A percentile compares a stretch with the other conserved stretches of the same genome.
These are phyloP conservation scores for Phascolomyces articulosus DNA, from an alignment of 371 early-diverging fungal genomes.

Conservation along the genomic window DNA sequence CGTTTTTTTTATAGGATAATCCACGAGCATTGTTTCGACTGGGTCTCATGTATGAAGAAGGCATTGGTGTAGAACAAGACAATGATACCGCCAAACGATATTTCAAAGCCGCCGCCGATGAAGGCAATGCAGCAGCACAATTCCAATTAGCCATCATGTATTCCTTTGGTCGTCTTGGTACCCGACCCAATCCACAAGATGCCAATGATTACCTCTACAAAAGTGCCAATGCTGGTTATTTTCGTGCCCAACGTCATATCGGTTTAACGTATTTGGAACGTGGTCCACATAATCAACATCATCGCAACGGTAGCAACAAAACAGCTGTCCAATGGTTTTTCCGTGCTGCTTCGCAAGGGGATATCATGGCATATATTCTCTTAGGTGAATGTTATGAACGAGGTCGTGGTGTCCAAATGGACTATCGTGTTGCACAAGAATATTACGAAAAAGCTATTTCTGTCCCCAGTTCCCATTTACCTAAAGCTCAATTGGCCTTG, in stretches of 20 bases:
- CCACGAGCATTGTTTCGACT: slow-evolving; percentile 41
- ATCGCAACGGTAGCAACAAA: slow-evolving; percentile 46
- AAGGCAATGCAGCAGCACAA: slow-evolving; percentile 28
- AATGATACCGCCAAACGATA: slow-evolving; percentile 13
- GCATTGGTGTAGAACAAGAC: slow-evolving; percentile 30
- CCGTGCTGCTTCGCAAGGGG: slow-evolving; percentile 61
- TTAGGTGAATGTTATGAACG: slow-evolving; percentile 73
- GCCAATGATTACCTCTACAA: slow-evolving; percentile 37
- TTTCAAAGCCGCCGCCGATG: slow-evolving; percentile 36
- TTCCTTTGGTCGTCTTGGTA: slow-evolving; percentile 31
- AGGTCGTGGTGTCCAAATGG: slow-evolving; percentile 67
- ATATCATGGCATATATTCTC: slow-evolving; percentile 68
- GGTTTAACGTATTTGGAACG: slow-evolving; percentile 48
- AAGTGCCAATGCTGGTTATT: slow-evolving; percentile 39
- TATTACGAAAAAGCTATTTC: slow-evolving; percentile 71
- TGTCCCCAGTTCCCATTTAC: slow-evolving; percentile 38
- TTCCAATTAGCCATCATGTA: slow-evolving; percentile 45
- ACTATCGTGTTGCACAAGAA: slow-evolving; percentile 45
- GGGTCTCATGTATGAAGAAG: slow-evolving; percentile 44
- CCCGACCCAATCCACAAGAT: slow-evolving; percentile 24
- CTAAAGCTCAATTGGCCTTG: slow-evolving; percentile 46
- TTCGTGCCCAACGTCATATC: slow-evolving; percentile 42
- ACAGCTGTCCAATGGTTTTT: slow-evolving; percentile 69
- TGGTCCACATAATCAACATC: slow-evolving; percentile 31
- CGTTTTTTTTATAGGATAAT: slow-evolving; percentile 35